These are phyloP conservation scores for Lasiodiplodia citricola DNA, from an alignment of 2,329 filamentous ascomycete species.

Conservation along the genomic window DNA sequence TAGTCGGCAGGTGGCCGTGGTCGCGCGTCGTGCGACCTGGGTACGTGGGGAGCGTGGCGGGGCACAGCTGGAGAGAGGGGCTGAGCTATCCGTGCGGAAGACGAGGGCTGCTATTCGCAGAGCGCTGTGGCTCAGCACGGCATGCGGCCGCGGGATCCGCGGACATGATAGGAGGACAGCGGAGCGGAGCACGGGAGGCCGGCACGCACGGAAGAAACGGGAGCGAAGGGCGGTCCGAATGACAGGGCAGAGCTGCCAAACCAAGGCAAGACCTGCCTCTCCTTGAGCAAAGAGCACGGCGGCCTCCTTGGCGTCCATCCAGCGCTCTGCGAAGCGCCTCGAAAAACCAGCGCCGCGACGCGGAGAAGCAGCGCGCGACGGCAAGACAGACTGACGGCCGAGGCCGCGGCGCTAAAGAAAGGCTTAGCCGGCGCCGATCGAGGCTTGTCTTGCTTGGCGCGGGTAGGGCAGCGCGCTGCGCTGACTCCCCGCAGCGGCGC, in stretches of 20 bases:
- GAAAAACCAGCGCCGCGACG: neutral
- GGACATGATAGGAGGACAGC: neutral
- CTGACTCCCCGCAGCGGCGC: conserved; percentile 22
- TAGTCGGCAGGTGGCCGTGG: conserved; percentile 10
- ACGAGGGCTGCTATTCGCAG: neutral
- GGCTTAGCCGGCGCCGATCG: conserved; percentile 16
- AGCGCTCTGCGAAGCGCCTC: neutral
- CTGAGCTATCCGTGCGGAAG: conserved; percentile 8
- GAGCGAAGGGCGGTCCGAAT: conserved; percentile 11
- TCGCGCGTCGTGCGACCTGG: neutral
- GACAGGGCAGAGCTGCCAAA: conserved; percentile 11
- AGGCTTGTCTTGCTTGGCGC: conserved; percentile 20
- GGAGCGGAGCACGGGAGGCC: conserved; percentile 18
- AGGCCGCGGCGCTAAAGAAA: neutral
- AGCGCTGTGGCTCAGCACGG: neutral
- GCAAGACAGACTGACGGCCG: neutral
- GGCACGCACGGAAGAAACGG: conserved; percentile 22
- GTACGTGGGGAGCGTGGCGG: conserved; percentile 5
- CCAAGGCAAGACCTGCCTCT: conserved; percentile 9
- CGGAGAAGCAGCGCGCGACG: neutral
- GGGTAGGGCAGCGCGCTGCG: neutral
- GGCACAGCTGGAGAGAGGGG: conserved; percentile 3
- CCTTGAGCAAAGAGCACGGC: neutral
- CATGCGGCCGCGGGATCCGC: neutral
- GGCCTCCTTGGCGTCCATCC: neutral